phyloP scores from a whole-genome alignment of 2,329 filamentous ascomycete genomes.

The Botrytis tulipae region DNA sequence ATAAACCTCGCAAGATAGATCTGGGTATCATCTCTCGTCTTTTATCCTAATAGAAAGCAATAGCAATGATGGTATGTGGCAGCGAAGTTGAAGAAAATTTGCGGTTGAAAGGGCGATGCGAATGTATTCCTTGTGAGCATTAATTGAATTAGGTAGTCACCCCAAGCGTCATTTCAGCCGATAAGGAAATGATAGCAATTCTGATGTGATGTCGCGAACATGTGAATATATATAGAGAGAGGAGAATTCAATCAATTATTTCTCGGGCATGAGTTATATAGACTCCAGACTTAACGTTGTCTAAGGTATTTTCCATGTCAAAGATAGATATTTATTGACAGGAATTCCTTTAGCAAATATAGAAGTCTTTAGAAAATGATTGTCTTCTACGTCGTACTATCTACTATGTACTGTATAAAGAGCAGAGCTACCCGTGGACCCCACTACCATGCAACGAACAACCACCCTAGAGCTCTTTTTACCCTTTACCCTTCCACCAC shows the following conservation, averaged over 20 bases:
- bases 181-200: background rate
- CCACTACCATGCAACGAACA: background rate
- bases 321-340: background rate
- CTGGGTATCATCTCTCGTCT: background rate
- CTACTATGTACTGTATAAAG: background rate
- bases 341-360: background rate
- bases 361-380: background rate
- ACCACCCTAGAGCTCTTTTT: background rate
- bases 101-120: background rate
- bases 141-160: background rate
- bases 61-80: background rate
- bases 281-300: background rate
- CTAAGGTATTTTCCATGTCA: background rate
- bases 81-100: background rate
- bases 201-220: background rate
- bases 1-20: background rate
- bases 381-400: background rate
- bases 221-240: background rate
- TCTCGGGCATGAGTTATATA: background rate
- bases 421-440: background rate
- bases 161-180: background rate
- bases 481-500: background rate
- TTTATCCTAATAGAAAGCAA: background rate
- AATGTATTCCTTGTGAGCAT: background rate
- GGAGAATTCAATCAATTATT: background rate